Evolutionary conservation across 2,329 filamentous ascomycete species (phyloP), one percentile per base, ranked within the genome.

Genomic region (Monosporascus ibericus): DNA sequence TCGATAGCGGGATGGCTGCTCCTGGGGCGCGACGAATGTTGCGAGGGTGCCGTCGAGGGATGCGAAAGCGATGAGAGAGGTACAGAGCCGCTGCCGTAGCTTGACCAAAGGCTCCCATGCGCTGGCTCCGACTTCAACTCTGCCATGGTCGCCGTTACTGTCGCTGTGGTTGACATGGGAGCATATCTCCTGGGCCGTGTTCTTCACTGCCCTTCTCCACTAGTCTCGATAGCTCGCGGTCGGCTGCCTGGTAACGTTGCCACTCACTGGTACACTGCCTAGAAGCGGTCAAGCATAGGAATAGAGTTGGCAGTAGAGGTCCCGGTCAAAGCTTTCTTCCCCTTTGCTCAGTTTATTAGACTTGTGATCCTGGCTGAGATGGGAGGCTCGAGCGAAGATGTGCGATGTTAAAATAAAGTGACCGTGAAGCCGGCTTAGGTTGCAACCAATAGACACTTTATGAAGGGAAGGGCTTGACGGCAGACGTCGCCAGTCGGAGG

Each of bases 81-180:
- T 56, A 81, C 74, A 52, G 77, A 75, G 56, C 72, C 73, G 58
- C 74, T 75, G 69, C 63, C 60, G 61, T 84, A 84, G 71, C 74
- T 79, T 61, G 78, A 72, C 80, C 80, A 84, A 61, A 84, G 69
- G 68, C 73, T 76, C 62, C 75, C 73, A 69, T 82, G 80, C 66
- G 75, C 70, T 64, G 78, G 71, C 70, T 84, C 80, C 66, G 74
- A 72, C 75, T 82, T 82, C 73, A 84, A 68, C 68, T 83, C 80
- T 77, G 80, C 78, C 80, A 84, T 83, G 67, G 75, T 80, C 66
- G 77, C 76, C 72, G 79, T 77, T 69, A 82, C 81, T 60, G 79
- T 79, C 69, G 78, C 72, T 65, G 77, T 78, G 72, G 79, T 79
- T 74, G 80, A 81, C 78, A 82, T 82, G 76, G 71, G 77, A 73